Evolutionary conservation across 2,329 filamentous ascomycete species (phyloP), one percentile per base, ranked within the genome.

Genomic region (Trematosphaeria pertusa): DNA sequence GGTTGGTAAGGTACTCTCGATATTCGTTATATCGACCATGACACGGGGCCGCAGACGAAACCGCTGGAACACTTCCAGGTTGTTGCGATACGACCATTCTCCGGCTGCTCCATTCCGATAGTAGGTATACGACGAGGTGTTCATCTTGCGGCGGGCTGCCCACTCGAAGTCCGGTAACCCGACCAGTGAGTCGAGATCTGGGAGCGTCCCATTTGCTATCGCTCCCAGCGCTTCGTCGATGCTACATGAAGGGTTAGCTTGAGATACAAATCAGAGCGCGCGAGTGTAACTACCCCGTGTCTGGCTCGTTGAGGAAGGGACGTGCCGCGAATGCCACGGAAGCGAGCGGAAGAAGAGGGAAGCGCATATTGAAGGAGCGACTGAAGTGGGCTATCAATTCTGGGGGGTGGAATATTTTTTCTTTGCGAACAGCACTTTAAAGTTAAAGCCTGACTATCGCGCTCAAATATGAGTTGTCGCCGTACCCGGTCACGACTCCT

Each of bases 31-130:
- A 55, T 82, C 80, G n/a, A 74, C 65, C 65, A 83, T 69, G 18
- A 76, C 72, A 40, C 78, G 72, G 7, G 80, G 78, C 38, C 75
- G 73, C 32, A 82, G 69, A 37, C 70, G 70, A 58, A 78, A 80
- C 11, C 78, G 75, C 50, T 73, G 69, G 64, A 74, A 83, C 20
- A 77, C 73, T 64, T 84, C 81, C 5, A 83, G 72, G 65, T 83
- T 83, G 64, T 82, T 81, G 37, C 80, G 74, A 66, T 82, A 82
- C 1, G 73, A 70, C 75, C 76, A 83, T 66, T 83, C 81, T 48
- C 79, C 81, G 3, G 73, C 79, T 3, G 79, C 80, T 15, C 79
- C 80, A 53, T 80, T 81, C 48, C 79, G 77, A 67, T 83, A 83
- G 65, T 81, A 83, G n/a, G 79, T 80, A 65, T 79, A 83, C 58